A percentile compares a stretch with the other conserved stretches of the same genome.
Conservation (phyloP, 768 basidiomycete genomes). For the Mycena olivaceomarginata region DNA sequence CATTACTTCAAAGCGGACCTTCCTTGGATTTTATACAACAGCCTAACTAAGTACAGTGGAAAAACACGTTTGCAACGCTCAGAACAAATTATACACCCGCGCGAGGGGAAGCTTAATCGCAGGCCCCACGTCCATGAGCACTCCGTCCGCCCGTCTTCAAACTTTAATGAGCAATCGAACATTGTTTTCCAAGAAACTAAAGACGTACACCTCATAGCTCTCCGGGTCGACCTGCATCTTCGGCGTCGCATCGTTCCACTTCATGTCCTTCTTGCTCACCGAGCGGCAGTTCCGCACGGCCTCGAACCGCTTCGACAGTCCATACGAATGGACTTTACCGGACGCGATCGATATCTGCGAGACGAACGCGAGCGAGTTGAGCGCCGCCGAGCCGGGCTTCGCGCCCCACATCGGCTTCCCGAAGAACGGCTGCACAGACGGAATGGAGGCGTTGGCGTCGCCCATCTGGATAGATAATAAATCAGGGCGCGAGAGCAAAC, state of each 20-base stretch:
- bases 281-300: constrained; percentile 86
- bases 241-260: constrained; percentile 91
- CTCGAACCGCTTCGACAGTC: constrained; percentile 81
- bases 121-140: constrained; percentile 84
- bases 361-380: constrained; percentile 92
- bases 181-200: neutral
- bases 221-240: constrained; percentile 95
- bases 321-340: constrained; percentile 75
- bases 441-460: constrained; percentile 97
- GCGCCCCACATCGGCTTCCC: constrained; percentile 97
- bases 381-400: constrained; percentile 84
- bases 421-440: constrained; percentile 93
- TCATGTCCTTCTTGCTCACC: constrained; percentile 93
- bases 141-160: constrained; percentile 76
- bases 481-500: constrained; percentile 7
- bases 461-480: constrained; percentile 81
- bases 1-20: no score
- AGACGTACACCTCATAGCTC: constrained; percentile 83
- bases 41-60: neutral
- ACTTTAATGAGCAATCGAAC: neutral
- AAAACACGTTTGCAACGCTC: constrained; percentile 43
- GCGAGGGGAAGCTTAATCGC: constrained; percentile 82
- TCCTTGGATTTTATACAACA: neutral
- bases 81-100: constrained; percentile 89
- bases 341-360: constrained; percentile 79